These are phyloP conservation scores for Alternaria tenuissima DNA, from an alignment of 2,329 filamentous ascomycete species.

Conservation along the genomic window DNA sequence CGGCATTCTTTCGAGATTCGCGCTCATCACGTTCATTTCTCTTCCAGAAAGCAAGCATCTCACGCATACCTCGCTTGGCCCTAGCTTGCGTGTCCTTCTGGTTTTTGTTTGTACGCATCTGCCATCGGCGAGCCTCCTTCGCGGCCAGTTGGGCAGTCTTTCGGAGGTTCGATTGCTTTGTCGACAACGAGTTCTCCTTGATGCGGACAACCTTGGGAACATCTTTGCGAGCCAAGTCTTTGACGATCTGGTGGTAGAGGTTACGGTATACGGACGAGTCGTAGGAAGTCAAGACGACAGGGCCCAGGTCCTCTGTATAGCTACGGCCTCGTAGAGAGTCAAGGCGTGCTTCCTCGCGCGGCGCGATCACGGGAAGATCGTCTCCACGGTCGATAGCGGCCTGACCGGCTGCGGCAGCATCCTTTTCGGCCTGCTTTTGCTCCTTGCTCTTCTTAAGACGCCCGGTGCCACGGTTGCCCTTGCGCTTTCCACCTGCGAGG, in stretches of 20 bases:
- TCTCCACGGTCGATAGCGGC: conserved; percentile 82
- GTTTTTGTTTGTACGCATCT: conserved; percentile 96
- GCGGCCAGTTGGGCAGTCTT: conserved; percentile 97
- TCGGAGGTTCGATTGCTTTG: conserved; percentile 92
- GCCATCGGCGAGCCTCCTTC: conserved; percentile 97
- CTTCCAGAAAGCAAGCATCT: conserved; percentile 99
- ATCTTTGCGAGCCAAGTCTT: conserved; percentile 91
- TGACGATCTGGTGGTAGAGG: conserved; percentile 97
- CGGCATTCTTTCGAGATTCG: conserved; percentile 90
- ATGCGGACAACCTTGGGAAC: conserved; percentile 91
- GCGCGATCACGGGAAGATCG: conserved; percentile 69
- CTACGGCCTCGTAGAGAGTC: conserved; percentile 54
- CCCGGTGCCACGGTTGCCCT: conserved; percentile 62
- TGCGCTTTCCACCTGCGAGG: conserved; percentile 58
- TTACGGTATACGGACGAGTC: conserved; percentile 94
- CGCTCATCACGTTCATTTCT: conserved; percentile 97
- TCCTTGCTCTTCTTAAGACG: conserved; percentile 88
- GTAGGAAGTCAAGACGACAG: conserved; percentile 62
- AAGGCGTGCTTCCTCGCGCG: conserved; percentile 64
- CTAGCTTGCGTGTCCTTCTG: conserved; percentile 97
- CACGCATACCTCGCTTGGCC: conserved; percentile 97
- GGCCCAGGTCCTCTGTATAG: conserved; percentile 59
- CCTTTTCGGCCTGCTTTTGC: conserved; percentile 73
- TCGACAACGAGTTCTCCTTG: conserved; percentile 83
- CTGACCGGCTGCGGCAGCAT: conserved; percentile 86